Conservation (phyloP, 2,329 filamentous ascomycete genomes). For the Alternaria conjuncta region DNA sequence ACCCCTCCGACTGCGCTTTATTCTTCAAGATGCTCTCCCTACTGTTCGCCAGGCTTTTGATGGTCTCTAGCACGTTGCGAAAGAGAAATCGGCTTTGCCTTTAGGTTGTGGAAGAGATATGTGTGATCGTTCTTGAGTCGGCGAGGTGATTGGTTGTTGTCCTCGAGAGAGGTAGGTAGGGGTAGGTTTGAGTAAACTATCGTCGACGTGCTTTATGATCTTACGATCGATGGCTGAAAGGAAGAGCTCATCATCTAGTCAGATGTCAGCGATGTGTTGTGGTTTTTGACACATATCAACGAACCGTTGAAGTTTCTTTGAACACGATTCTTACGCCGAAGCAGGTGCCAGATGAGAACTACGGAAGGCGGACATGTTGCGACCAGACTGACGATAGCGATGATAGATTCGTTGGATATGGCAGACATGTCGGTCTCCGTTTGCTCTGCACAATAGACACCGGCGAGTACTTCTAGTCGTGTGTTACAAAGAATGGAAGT, state of each 20-base stretch:
- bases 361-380: not conserved
- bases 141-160: too few relatives aligned
- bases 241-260: not conserved
- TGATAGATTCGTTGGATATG: not conserved
- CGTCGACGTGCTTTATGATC: not conserved
- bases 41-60: not conserved
- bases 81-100: fast-evolving
- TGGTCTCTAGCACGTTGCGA: fast-evolving
- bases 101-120: not conserved
- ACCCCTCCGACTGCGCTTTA: fast-evolving
- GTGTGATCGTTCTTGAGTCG: fast-evolving
- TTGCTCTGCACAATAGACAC: too few relatives aligned
- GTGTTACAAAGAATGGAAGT: too few relatives aligned
- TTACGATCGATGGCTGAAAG: not conserved
- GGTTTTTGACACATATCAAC: not conserved
- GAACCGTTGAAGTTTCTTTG: not conserved
- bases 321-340: not conserved
- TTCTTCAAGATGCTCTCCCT: fast-evolving
- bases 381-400: not conserved
- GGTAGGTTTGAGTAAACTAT: not conserved
- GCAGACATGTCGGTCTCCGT: too few relatives aligned
- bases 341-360: not conserved
- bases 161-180: too few relatives aligned
- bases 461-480: too few relatives aligned
- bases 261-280: fast-evolving